Evolutionary conservation across 2,329 filamentous ascomycete genomes (phyloP).

Genomic region (Aspergillus sp.): DNA sequence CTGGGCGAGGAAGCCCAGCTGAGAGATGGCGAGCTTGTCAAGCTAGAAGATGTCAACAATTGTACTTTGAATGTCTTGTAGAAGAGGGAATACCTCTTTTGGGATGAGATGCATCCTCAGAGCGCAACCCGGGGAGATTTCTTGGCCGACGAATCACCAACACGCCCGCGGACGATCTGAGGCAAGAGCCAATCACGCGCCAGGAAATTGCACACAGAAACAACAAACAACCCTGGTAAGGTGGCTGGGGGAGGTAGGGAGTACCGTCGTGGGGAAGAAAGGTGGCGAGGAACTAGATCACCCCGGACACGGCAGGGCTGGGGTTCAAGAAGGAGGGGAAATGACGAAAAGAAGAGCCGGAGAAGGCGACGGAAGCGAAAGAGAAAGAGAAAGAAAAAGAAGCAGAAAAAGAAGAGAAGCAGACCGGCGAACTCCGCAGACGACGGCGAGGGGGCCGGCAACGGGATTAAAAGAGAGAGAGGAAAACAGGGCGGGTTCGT

Average conservation of each 20-base stretch:
- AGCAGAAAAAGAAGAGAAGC: slow-evolving; percentile 1
- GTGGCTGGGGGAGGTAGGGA: too few relatives aligned
- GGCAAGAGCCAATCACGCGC: slow-evolving; percentile 11
- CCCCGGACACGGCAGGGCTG: neutral
- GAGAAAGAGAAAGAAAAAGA: slow-evolving; percentile 1
- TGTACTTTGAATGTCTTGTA: slow-evolving; percentile 1
- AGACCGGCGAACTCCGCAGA: neutral
- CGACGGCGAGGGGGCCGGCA: neutral
- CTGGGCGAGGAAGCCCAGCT: slow-evolving; percentile 84
- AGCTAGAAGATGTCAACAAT: slow-evolving; percentile 56
- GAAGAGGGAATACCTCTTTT: slow-evolving; percentile 37
- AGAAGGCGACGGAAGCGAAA: neutral
- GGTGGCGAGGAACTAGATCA: neutral
- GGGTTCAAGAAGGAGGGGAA: neutral
- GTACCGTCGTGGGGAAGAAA: neutral
- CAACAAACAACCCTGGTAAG: too few relatives aligned
- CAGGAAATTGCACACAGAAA: slow-evolving; percentile 1
- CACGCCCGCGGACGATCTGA: slow-evolving; percentile 5
- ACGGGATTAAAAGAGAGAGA: neutral
- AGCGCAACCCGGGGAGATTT: neutral
- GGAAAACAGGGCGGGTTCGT: neutral
- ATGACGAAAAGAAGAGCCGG: neutral
- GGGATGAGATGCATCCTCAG: slow-evolving; percentile 45
- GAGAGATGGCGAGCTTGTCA: slow-evolving; percentile 92
- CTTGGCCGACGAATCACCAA: slow-evolving; percentile 15